Evolutionary conservation across 1,284 basidiomycete genomes (phyloP), one percentile per base, ranked within the genome.

Genomic region (Cryptococcus sp.): DNA sequence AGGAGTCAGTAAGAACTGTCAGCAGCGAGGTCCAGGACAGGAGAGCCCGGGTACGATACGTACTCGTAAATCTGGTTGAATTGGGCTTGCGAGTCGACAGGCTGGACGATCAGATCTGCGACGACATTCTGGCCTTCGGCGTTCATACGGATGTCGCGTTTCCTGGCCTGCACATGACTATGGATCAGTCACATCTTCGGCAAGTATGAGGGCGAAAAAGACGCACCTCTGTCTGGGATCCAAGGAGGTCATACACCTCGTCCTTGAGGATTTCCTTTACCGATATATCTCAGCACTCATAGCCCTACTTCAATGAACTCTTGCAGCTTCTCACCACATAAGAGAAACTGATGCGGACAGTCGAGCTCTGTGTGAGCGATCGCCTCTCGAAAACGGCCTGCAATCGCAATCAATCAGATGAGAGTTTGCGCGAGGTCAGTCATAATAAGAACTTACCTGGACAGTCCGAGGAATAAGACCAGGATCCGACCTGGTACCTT

Each of bases 381-480:
- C 28, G 28, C 28, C 9, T 33, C 28, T 33, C 28, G 9, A 33
- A 33, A 4, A 33, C 28, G 28, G 28, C 28, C 28, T 33, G 28
- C 28, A 9, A 33, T n/a, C n/a, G n/a, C n/a, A n/a, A n/a, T n/a
- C n/a, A n/a, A n/a, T n/a, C n/a, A n/a, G n/a, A n/a, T n/a, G n/a
- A n/a, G n/a, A n/a, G n/a, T n/a, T n/a, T n/a, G n/a, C n/a, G n/a
- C n/a, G n/a, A n/a, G n/a, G n/a, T n/a, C n/a, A n/a, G n/a, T n/a
- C 28, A 33, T 4, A 33, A 9, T 33, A 4, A 9, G 9, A 50
- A 33, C 80, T 48, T 54, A 85, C 87, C 67, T 83, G 73, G 18
- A 90, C 84, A 2, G 85, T 84, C 46, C 87, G 81, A n/a, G 87
- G 87, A 59, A 91, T 90, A 50, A 91, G 84, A 0, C 89, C 89